These are phyloP conservation scores for Chalciporus piperatus DNA, from an alignment of 768 basidiomycete species.

Conservation along the genomic window DNA sequence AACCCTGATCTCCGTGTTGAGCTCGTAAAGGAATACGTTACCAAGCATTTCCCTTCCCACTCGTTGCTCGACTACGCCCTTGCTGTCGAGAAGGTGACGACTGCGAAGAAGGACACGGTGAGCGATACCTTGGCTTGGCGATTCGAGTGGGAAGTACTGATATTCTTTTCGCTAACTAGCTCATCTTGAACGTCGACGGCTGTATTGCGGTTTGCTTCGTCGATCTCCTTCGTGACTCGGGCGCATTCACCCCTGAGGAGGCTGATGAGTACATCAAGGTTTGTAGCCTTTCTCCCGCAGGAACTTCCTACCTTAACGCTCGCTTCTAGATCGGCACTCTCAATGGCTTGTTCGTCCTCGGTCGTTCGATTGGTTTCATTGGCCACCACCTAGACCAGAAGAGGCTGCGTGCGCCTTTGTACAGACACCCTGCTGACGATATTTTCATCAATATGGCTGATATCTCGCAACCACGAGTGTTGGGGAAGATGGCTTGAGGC, in stretches of 20 bases:
- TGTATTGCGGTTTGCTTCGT: slow-evolving; percentile 97
- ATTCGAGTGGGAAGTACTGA: slow-evolving; percentile 1
- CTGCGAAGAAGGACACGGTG: slow-evolving; percentile 94
- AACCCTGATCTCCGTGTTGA: slow-evolving; percentile 93
- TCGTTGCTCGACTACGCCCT: slow-evolving; percentile 91
- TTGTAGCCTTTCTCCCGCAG: neutral
- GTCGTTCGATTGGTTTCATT: slow-evolving; percentile 96
- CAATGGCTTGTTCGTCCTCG: slow-evolving; percentile 96
- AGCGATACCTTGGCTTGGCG: slow-evolving; percentile 1
- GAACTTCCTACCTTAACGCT: neutral
- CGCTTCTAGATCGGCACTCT: slow-evolving; percentile 71
- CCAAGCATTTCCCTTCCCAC: slow-evolving; percentile 95
- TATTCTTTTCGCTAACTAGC: slow-evolving; percentile 34
- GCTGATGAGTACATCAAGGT: slow-evolving; percentile 96
- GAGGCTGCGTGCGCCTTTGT: slow-evolving; percentile 86
- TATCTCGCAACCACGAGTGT: slow-evolving; percentile 75
- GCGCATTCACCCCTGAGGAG: slow-evolving; percentile 94
- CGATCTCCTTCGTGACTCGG: slow-evolving; percentile 86
- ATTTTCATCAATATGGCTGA: slow-evolving; percentile 96
- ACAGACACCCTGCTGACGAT: slow-evolving; percentile 93
- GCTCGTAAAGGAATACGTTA: slow-evolving; percentile 93
- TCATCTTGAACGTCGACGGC: slow-evolving; percentile 96
- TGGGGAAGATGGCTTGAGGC: slow-evolving; percentile 41
- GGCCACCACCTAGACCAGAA: slow-evolving; percentile 97
- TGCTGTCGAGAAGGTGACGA: slow-evolving; percentile 96